Evolutionary conservation across 2,329 filamentous ascomycete genomes (phyloP).

Genomic region (Claviceps maximensis): DNA sequence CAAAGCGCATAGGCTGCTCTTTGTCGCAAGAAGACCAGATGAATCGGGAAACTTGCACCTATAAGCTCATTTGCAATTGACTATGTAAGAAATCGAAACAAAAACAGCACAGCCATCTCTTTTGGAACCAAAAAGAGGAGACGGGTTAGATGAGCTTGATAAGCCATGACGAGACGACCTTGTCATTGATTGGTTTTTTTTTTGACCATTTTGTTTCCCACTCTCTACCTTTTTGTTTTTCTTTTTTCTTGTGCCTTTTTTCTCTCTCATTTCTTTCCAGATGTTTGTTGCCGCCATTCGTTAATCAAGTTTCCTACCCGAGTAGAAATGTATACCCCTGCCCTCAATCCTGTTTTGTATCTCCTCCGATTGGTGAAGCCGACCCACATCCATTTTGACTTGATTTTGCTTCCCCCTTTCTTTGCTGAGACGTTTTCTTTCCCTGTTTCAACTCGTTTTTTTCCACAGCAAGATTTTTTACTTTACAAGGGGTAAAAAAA

Average conservation of each 20-base stretch:
- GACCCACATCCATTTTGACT: neutral
- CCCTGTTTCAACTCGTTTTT: neutral
- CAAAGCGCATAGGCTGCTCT: constrained; percentile 19
- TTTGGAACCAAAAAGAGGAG: neutral
- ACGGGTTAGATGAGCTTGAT: neutral
- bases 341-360: neutral
- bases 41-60: neutral
- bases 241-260: neutral
- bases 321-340: neutral
- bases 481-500: neutral
- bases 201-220: neutral
- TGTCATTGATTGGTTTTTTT: neutral
- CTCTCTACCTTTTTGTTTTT: neutral
- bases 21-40: constrained; percentile 3
- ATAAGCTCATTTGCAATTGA: neutral
- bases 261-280: neutral
- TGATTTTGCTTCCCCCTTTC: neutral
- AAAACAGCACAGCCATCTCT: neutral
- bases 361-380: neutral
- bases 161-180: neutral
- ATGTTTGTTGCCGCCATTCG: neutral
- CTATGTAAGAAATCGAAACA: neutral
- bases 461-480: neutral
- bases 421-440: too few species aligned
- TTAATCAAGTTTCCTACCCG: too few species aligned